Base-by-base conservation (phyloP, 2,329 filamentous ascomycete genomes). In the Arthrocladium fulminans region DNA sequence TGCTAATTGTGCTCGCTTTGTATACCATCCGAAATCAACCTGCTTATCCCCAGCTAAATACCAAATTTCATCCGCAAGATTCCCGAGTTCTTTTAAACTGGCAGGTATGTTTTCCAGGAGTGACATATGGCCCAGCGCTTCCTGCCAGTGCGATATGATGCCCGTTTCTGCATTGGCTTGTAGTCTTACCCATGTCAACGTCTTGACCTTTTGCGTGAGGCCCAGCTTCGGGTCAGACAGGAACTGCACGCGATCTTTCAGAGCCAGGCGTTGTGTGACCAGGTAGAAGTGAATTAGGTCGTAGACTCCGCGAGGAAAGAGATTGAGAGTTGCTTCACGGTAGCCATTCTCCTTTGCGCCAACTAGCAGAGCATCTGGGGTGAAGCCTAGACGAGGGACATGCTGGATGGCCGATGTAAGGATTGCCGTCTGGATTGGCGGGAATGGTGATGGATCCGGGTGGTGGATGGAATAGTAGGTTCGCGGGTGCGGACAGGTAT, bases 51-150 rank as follows among this genome's bases (percentile, higher is more conserved):
- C 87, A 0, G 90, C 80, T 3, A 95, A 78, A 61, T 85, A 88
- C 75, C 85, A 86, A 45, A 98, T 94, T 65, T 98, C 92, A 64
- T 96, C 90, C n/a, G 84, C 78, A 3, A 98, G 79, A 43, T 77
- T 73, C 35, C 84, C 81, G 3, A 98, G 77, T 68, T 97, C 92
- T 38, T 75, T 75, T 2, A 96, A 64, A 0, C 88, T 89, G 7
- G 79, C 69, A 0, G 87, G 79, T 27, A 94, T 76, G 64, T 90
- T 84, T 51, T 76, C 79, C 0, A 88, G 86, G 50, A 94, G 82
- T 3, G 88, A 88, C 86, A 96, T 95, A 53, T 94, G 73, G 3
- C 87, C 88, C 2, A 97, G 75, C 38, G 90, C 92, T 84, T 92
- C 88, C 69, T 94, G 86, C 88, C 87, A 95, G 44, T 83, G 78